Evolutionary conservation across 495 filamentous ascomycete species (phyloP).

Genomic region (Penicillium malachiteum): DNA sequence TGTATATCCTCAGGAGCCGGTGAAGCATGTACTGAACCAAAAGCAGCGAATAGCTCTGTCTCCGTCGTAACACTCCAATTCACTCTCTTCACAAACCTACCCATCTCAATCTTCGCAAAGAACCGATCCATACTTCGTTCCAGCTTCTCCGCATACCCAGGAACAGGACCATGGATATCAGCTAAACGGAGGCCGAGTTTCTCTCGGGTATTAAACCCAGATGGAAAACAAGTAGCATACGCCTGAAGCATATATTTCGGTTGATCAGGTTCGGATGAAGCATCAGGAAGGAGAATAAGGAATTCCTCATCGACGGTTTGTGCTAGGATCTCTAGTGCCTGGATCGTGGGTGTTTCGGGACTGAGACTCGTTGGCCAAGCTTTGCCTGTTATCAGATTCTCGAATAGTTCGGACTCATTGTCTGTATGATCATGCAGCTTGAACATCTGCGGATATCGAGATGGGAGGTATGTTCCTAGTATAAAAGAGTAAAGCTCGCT

Average conservation of each 20-base stretch:
- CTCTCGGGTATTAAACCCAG: conserved; percentile 63
- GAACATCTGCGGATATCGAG: conserved; percentile 66
- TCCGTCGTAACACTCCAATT: conserved; percentile 67
- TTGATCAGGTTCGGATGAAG: conserved; percentile 1
- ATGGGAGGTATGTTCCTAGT: conserved; percentile 60
- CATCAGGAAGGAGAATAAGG: conserved; percentile 64
- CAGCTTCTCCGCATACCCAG: conserved; percentile 67
- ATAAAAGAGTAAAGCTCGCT: conserved; percentile 67
- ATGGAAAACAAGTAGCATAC: conserved; percentile 70
- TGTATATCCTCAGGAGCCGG: neutral
- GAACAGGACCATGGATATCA: conserved; percentile 69
- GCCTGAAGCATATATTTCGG: conserved; percentile 60
- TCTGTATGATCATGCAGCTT: conserved; percentile 26
- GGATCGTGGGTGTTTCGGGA: conserved; percentile 17
- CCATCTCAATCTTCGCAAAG: conserved; percentile 53
- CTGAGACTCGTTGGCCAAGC: conserved; percentile 37
- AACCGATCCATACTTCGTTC: conserved; percentile 76
- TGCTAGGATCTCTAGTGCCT: conserved; percentile 17
- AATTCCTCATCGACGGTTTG: conserved; percentile 53
- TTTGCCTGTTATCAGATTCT: conserved; percentile 47
- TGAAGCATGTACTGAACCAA: conserved; percentile 33
- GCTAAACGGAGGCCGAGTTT: conserved; percentile 64
- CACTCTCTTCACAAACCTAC: conserved; percentile 36
- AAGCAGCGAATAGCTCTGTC: conserved; percentile 53
- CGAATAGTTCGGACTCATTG: conserved; percentile 17